Evolutionary conservation across 1,139 yeast species (phyloP), one percentile per base, ranked within the genome.

Genomic region (Nakaseomyces bracarensis): DNA sequence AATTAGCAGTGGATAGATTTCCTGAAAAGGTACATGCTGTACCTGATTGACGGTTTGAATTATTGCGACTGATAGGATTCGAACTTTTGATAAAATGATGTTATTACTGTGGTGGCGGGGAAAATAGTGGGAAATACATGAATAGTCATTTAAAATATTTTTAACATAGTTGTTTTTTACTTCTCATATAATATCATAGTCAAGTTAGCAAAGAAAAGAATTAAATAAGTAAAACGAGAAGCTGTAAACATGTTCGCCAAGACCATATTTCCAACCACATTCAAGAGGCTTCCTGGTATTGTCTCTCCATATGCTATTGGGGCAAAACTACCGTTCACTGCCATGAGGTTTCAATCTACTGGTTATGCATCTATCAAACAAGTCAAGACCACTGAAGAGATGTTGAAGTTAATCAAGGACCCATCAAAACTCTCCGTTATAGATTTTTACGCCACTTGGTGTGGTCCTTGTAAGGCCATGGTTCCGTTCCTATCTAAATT

Each of bases 401-500:
- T 79, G 59, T 64, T 68, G 29, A 66, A 65, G 22, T 43, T 43
- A 13, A 69, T 74, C 36, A 20, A 36, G 15, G 22, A 36, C 10
- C 34, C 34, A 10, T 15, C 27, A 38, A 79, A 80, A 39, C 68
- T 80, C 52, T 77, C 82, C 36, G 75, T 84, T 29, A 82, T 85
- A 48, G 95, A 86, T 64, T 86, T 84, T 64, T 81, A 74, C 58
- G 96, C 95, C 42, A 75, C 82, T 41, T 86, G 96, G 96, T 86
- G 96, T 68, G 95, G 91, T 43, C 96, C 96, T 35, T 86, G 96
- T 69, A 82, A 82, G 64, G 83, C 83, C 58, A 79, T 86, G 64
- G 76, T 89, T 26, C 96, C 96, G 46, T 64, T 78, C 51, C 67
- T 85, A 54, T 85, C 82, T 50, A 78, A 82, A 63, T 74, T 82